Base-by-base conservation (phyloP, 139 green algal species). In the Penium margaritaceum region DNA sequence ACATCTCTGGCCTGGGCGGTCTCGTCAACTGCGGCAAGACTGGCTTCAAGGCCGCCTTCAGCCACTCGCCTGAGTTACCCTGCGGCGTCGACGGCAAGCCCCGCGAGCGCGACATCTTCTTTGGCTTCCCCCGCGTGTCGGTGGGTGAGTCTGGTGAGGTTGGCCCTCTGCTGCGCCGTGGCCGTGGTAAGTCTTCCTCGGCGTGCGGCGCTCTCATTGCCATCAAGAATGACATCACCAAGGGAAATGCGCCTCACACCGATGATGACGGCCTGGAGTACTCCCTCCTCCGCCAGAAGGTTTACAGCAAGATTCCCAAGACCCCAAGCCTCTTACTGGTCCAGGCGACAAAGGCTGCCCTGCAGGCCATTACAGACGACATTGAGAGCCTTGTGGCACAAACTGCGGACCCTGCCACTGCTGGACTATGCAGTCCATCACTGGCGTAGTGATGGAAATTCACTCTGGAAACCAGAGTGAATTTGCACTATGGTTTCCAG, bases 361-460 rank as follows among this genome's bases (percentile, higher is more conserved):
- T 72, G 64, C 78, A 86, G 38, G 87, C 87, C 65, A 95, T 95
- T 83, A 87, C 83, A 21, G 81, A 87, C 63, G 90, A 96, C 79
- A 77, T 96, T 41, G 88, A 95, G 84, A 89, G 86, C 81, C 87
- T 96, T 37, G 92, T 95, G 75, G 75, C 65, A 37, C 80, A 90
- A 72, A 84, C 87, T 5, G 89, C 95, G 12, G 85, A 95, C 84
- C 69, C 84, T 51, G 67, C 54, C 34, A 88, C 89, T 67, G 89
- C 90, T n/a, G 36, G 88, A 96, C 82, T 95, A 92, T 63, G 91
- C 91, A 6, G 81, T 90, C 17, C 17, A 84, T 93, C 14, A 82
- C 90, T 1, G 90, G 90, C 63, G 81, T 95, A n/a, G n/a, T n/a
- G n/a, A n/a, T 95, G 34, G 89, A 96, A 79, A 89, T 96, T 78